A percentile compares a stretch with the other conserved stretches of the same genome.
These are phyloP conservation scores for Geotrichum cucujoidarum DNA, from an alignment of 1,139 yeast species.

Conservation along the genomic window DNA sequence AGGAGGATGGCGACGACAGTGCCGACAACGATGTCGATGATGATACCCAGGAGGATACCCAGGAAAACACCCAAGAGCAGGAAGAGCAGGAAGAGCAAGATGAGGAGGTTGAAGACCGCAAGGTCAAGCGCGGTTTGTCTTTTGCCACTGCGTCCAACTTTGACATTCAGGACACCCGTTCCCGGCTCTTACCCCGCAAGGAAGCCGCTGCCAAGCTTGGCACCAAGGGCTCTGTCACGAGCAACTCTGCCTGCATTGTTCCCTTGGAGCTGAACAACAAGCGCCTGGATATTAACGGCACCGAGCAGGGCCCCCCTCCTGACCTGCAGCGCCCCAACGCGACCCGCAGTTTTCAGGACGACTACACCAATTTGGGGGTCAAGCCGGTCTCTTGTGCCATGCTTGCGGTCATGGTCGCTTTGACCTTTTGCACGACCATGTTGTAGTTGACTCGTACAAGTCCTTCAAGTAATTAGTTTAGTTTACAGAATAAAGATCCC, in stretches of 20 bases:
- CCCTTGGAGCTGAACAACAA: neutral
- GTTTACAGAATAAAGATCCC: too few species aligned
- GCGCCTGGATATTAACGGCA: constrained; percentile 10
- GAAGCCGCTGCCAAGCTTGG: neutral
- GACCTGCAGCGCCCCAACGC: neutral
- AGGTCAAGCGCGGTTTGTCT: neutral
- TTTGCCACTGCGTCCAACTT: too few species aligned
- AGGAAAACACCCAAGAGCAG: neutral
- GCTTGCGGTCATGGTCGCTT: constrained; percentile 12
- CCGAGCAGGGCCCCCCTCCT: constrained; percentile 3
- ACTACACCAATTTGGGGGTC: constrained; percentile 7
- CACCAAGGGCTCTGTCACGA: neutral
- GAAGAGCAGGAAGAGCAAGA: neutral
- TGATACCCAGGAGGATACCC: neutral
- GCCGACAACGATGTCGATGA: neutral
- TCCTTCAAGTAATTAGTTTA: too few species aligned
- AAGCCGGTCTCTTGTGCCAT: constrained; percentile 14
- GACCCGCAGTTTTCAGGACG: neutral
- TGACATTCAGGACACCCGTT: too few species aligned
- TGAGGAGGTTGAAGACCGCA: neutral
- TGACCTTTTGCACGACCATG: constrained; percentile 13
- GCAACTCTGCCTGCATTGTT: neutral
- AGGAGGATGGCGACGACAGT: neutral
- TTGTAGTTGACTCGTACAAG: too few species aligned
- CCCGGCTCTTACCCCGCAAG: too few species aligned